Evolutionary conservation across 2,329 filamentous ascomycete species (phyloP).

Genomic region (Aspergillus sp.): DNA sequence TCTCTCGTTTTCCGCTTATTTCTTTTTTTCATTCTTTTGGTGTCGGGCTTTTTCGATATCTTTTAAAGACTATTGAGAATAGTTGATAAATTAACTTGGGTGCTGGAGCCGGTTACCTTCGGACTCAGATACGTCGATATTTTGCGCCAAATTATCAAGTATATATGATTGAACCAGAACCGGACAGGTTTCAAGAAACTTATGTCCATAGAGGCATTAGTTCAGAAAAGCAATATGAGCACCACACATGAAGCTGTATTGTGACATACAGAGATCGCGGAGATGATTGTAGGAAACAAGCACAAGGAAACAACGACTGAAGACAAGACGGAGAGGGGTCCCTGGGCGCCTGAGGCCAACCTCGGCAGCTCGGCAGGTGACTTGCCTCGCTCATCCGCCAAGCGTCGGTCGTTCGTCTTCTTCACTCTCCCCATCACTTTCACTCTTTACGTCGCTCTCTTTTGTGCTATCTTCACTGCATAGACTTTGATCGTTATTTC

Average conservation of each 20-base stretch:
- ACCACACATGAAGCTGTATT: not conserved
- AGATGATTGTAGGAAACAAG: not conserved
- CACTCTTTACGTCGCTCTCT: conserved; percentile 1
- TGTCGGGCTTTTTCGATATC: too few species aligned
- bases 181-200: too few species aligned
- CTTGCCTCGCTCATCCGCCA: not conserved
- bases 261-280: not conserved
- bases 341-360: not conserved
- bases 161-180: too few species aligned
- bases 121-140: too few species aligned
- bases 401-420: not conserved
- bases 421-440: not conserved
- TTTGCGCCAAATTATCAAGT: too few species aligned
- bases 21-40: too few species aligned
- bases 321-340: not conserved
- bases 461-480: not conserved
- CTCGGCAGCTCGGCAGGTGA: conserved; percentile 1
- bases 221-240: not conserved
- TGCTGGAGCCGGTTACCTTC: too few species aligned
- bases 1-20: not conserved
- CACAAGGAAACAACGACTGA: not conserved
- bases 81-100: too few species aligned
- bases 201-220: too few species aligned
- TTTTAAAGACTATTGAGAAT: too few species aligned
- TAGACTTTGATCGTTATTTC: not conserved